Conservation (phyloP, 2,329 filamentous ascomycete species). For the Botrytis sinoallii region DNA sequence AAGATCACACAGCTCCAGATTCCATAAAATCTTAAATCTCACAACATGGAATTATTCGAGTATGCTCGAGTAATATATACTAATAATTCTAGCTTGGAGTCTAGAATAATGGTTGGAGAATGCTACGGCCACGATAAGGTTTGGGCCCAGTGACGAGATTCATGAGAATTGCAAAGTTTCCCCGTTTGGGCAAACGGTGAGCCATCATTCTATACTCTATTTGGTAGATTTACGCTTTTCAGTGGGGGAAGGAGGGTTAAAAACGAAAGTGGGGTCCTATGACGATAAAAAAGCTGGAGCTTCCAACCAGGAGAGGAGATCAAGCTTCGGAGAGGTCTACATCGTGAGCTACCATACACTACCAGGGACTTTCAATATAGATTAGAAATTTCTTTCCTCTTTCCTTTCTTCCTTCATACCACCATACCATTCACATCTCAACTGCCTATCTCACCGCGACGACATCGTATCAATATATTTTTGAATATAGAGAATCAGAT, state of each 20-base stretch:
- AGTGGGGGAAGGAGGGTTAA: not conserved
- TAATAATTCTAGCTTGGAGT: not conserved
- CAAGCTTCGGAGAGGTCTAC: constrained; percentile 1
- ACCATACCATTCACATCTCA: not conserved
- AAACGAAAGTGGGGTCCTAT: not conserved
- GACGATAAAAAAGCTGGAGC: constrained; percentile 19
- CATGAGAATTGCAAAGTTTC: not conserved
- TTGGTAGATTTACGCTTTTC: not conserved
- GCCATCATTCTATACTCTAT: not conserved
- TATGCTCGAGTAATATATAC: not conserved
- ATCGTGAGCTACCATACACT: not conserved
- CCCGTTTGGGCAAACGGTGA: not conserved
- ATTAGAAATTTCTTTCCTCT: not conserved
- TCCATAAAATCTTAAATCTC: not conserved
- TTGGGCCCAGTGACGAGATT: not conserved
- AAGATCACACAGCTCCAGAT: not conserved
- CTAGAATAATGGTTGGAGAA: not conserved
- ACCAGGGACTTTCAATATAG: not conserved
- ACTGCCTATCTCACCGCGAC: not conserved
- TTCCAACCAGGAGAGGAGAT: constrained; percentile 8
- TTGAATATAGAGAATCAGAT: not conserved
- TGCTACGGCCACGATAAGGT: not conserved
- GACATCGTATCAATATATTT: not conserved
- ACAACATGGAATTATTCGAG: not conserved
- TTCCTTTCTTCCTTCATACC: not conserved